Evolutionary conservation across 768 basidiomycete species (phyloP), one percentile per base, ranked within the genome.

Genomic region (Xerocomus spinulosus): DNA sequence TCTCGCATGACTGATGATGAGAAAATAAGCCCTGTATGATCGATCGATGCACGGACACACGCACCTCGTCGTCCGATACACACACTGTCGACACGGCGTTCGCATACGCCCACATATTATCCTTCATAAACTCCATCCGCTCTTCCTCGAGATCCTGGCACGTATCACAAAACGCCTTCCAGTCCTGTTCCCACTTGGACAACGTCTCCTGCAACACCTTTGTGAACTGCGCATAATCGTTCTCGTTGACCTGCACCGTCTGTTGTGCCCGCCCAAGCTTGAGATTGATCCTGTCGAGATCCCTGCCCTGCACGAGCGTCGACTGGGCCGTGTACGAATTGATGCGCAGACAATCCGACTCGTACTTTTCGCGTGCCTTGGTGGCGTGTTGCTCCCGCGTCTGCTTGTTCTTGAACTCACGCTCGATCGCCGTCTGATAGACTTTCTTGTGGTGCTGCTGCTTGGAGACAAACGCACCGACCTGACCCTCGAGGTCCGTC

Each of bases 121-220:
- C 91, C 70, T 95, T 97, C 73, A 87, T 83, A 63, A 95, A 91
- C 51, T 93, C 91, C 61, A 94, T 70, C n/a, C 96, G 80, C 49
- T 93, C 85, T 57, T 97, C 93, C 60, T 99, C 96, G 42, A 96
- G 70, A 70, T 99, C 96, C 68, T 99, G 96, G 52, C 91, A 91
- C 36, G 80, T 81, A 67, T 99, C 96, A 61, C 92, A 94, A 69
- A 96, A 98, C 3, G 72, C 73, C 68, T 90, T 94, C 96, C 96
- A 99, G 50, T 90, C 86, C 52, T 78, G 74, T 62, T 96, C 93
- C 96, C 95, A 98, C 59, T 87, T 86, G 42, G 71, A 75, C 18
- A 79, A 75, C 13, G 91, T 95, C 42, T 90, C 87, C 54, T 82
- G 79, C 33, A 96, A 67, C 0, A 82, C 85, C 46, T 80, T 80